Evolutionary conservation across 768 basidiomycete species (phyloP), one percentile per base, ranked within the genome.

Genomic region (Phlegmacium glaucopus): DNA sequence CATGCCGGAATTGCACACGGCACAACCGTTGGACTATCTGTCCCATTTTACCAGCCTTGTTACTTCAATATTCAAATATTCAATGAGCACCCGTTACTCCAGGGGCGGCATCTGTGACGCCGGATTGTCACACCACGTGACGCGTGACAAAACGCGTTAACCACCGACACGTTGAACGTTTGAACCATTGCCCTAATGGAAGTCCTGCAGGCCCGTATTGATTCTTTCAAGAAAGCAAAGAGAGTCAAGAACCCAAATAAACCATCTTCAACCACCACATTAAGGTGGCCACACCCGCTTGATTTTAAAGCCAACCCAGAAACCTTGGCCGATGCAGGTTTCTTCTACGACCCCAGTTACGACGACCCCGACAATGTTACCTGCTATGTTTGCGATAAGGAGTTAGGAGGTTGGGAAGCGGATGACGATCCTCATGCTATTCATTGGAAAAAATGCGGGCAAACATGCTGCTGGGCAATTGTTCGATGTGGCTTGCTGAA

Each of bases 371-470:
- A 94, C 66, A 84, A 80, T 56, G 92, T 88, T 16, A 74, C 78
- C 4, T 98, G 94, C 64, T 96, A 85, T 63, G 69, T 86, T 53
- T 98, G 94, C 69, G 76, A 74, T 38, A 90, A 94, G 57, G 75
- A 85, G 51, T 74, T 97, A 8, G 80, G 82, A 45, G 89, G 86
- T 15, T 98, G 94, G 94, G 87, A 87, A 39, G 74, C 73, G 38
- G 70, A 80, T 1, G 94, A 98, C 56, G 89, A 94, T 66, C 94
- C 94, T 1, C 87, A 88, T 54, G 74, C 80, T 34, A 85, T 95
- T 32, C 94, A 98, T 59, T 84, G 76, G 63, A 62, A 71, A 27
- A 89, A 91, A 58, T 86, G 85, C 54, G 71, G 71, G 13, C 63
- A 69, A 40, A 67, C 55, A 5, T 94, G 92, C 64, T 73, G 83